Percentiles rank a stretch among this genome's conserved stretches.
Conservation (phyloP, 768 basidiomycete species). For the Lactifluus volemus region DNA sequence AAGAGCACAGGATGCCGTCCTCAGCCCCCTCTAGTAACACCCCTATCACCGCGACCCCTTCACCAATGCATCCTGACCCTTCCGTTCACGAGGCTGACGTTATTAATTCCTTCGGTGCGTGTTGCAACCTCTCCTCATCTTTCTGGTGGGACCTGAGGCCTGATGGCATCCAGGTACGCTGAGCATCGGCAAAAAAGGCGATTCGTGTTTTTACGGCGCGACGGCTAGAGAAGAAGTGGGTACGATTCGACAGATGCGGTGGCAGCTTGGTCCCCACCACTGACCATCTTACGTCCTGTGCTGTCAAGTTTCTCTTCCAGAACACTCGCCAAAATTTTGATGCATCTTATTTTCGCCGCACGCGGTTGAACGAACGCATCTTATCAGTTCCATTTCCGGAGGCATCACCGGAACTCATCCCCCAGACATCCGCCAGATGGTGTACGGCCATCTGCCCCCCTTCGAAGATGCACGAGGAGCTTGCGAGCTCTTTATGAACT, state of each 20-base stretch:
- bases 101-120: conserved; percentile 42
- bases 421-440: conserved; percentile 31
- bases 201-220: conserved; percentile 49
- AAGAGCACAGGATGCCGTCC: too few species aligned
- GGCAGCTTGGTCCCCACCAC: conserved; percentile 26
- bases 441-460: conserved; percentile 44
- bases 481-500: conserved; percentile 57
- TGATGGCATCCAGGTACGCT: conserved; percentile 39
- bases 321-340: not conserved
- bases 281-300: not conserved
- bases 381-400: conserved; percentile 18
- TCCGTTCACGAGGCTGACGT: conserved; percentile 27
- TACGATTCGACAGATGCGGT: not conserved
- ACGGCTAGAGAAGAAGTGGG: conserved; percentile 63
- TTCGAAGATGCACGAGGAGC: conserved; percentile 50
- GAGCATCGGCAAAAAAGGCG: conserved; percentile 45
- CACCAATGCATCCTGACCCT: not conserved
- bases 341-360: conserved; percentile 9
- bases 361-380: conserved; percentile 16
- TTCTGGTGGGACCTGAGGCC: too few species aligned
- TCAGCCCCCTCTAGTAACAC: not conserved
- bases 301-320: conserved; percentile 1
- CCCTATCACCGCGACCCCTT: not conserved
- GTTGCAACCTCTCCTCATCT: not conserved
- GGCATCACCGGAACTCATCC: conserved; percentile 11